Evolutionary conservation across 2,329 filamentous ascomycete genomes (phyloP).

Genomic region (Pseudopyrenochaeta lycopersici): DNA sequence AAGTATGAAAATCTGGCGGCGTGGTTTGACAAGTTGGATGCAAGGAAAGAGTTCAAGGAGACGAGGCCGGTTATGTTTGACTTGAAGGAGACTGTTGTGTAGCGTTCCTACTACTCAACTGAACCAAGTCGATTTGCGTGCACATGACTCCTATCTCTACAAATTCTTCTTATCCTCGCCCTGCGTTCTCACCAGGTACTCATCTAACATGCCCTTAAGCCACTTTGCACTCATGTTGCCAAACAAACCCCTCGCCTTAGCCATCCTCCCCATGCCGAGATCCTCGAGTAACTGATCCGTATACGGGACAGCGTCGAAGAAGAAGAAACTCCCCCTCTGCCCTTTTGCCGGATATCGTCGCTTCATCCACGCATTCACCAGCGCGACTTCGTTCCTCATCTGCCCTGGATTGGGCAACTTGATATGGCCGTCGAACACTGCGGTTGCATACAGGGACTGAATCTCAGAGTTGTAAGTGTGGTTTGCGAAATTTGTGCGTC

Average conservation of each 20-base stretch:
- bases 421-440: conserved; percentile 25
- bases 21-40: conserved; percentile 20
- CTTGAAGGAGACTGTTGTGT: conserved; percentile 23
- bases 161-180: background rate
- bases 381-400: conserved; percentile 11
- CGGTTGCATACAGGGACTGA: conserved; percentile 38
- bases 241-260: conserved; percentile 16
- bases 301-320: conserved; percentile 16
- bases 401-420: background rate
- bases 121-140: no score
- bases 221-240: background rate
- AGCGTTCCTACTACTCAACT: background rate
- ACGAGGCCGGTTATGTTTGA: conserved; percentile 28
- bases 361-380: conserved; percentile 7
- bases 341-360: conserved; percentile 13
- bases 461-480: conserved; percentile 34
- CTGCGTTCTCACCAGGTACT: background rate
- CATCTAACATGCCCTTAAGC: background rate
- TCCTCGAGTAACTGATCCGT: conserved; percentile 12
- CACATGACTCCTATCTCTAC: background rate
- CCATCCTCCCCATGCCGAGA: conserved; percentile 12
- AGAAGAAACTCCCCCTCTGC: conserved; percentile 6
- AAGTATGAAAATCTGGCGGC: conserved; percentile 13
- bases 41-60: conserved; percentile 20
- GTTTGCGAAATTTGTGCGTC: conserved; percentile 31